Evolutionary conservation across 768 basidiomycete species (phyloP).

Genomic region (Lentinula guzmanii): DNA sequence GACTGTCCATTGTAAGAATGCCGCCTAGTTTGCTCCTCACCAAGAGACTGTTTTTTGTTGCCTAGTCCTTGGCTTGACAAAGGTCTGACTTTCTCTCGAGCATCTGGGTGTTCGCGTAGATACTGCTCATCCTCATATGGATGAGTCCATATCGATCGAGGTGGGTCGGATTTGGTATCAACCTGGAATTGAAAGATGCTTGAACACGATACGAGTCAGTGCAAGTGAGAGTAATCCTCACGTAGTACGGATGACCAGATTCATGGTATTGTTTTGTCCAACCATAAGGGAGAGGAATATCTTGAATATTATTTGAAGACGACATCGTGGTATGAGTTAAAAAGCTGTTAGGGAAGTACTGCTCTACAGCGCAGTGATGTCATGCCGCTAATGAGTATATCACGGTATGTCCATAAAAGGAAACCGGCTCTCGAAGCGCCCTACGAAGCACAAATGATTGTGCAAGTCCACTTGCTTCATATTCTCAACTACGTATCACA

Average conservation of each 20-base stretch:
- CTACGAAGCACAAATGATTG: too few species aligned
- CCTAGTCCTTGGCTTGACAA: background rate
- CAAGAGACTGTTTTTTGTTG: background rate
- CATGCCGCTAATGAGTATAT: background rate
- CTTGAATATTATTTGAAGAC: conserved; percentile 11
- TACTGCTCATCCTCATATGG: conserved; percentile 66
- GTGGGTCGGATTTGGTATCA: conserved; percentile 56
- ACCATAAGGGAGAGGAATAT: conserved; percentile 36
- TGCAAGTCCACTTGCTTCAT: too few species aligned
- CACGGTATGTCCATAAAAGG: too few species aligned
- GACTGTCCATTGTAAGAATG: conserved; percentile 21
- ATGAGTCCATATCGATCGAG: conserved; percentile 67
- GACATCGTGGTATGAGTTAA: conserved; percentile 14
- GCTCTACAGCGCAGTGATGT: background rate
- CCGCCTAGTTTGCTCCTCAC: conserved; percentile 14
- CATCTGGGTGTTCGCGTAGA: conserved; percentile 48
- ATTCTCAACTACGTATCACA: too few species aligned
- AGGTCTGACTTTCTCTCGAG: conserved; percentile 27
- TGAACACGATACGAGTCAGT: background rate
- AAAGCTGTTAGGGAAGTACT: background rate
- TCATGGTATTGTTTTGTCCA: conserved; percentile 40
- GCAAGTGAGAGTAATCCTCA: conserved; percentile 13
- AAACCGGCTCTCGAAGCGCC: too few species aligned
- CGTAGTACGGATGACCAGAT: conserved; percentile 37
- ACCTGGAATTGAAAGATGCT: conserved; percentile 31